Evolutionary conservation across 176 grass and related monocot species (phyloP).

Genomic region (Bonia amplexicaulis): DNA sequence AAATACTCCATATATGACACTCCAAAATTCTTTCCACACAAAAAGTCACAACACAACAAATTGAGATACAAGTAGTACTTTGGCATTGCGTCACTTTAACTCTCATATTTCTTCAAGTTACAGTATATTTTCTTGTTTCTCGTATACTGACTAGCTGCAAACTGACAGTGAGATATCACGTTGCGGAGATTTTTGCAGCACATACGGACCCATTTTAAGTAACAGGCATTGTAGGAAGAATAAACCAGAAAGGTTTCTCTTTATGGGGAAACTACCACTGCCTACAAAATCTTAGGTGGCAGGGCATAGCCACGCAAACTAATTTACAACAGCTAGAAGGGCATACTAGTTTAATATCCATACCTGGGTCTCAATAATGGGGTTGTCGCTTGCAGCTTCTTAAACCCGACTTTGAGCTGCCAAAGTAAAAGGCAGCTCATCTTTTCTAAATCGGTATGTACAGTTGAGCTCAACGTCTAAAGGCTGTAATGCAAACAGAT

Average conservation of each 20-base stretch:
- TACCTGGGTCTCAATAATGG: conserved; percentile 15
- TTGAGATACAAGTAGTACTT: not conserved
- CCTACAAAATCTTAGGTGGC: conserved; percentile 33
- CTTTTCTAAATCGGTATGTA: conserved; percentile 30
- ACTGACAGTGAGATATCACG: not conserved
- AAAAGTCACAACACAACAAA: not conserved
- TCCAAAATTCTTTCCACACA: not conserved
- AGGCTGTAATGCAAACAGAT: conserved; percentile 11
- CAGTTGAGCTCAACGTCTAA: conserved; percentile 22
- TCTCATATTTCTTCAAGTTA: not conserved
- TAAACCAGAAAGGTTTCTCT: not conserved
- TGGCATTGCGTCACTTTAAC: not conserved
- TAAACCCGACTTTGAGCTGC: conserved; percentile 18
- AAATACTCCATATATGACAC: not conserved
- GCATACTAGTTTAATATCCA: conserved; percentile 20
- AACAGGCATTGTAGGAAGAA: conserved; percentile 1
- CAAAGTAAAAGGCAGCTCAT: conserved; percentile 24
- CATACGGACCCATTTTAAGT: not conserved
- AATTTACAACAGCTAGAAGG: conserved; percentile 23
- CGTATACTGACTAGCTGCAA: not conserved
- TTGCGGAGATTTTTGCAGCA: not conserved
- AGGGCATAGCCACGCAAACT: not conserved
- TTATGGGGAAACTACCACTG: not conserved
- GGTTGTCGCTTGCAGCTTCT: conserved; percentile 10
- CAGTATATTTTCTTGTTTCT: not conserved